Evolutionary conservation across 129 eudicot genomes (phyloP), one percentile per base, ranked within the genome.

Genomic region (Flaveria linearis): DNA sequence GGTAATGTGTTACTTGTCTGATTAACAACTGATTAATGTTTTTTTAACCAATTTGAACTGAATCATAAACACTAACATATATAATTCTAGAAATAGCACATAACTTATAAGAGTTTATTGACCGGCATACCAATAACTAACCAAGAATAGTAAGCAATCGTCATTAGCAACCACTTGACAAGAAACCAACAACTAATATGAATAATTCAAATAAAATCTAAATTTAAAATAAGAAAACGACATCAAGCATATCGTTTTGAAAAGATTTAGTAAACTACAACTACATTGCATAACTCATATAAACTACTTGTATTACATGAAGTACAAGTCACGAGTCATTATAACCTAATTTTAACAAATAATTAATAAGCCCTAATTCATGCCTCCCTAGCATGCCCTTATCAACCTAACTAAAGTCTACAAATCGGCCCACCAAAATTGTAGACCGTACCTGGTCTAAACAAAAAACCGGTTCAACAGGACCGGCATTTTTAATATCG

Each of bases 371-470:
- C 71, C 77, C 84, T 82, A 82, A 14, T 49, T 76, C 73, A 76
- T 57, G 75, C 85, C 88, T 89, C 74, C 82, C 90, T 76, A 76
- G 86, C 71, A 66, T 78, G 77, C 80, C 75, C 77, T 77, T 75
- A 79, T 78, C 77, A 57, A 82, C 57, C 85, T 58, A 87, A 50
- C 72, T 66, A 79, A 78, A 76, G 66, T 78, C 82, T 26, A 30
- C 50, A 76, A 81, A 82, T 60, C 51, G 72, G 66, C 73, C 85
- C 80, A 77, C 86, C 88, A 87, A 90, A 84, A 80, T 74, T 87
- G 80, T 76, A 81, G 84, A 87, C 90, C 84, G 83, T 85, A 46
- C 43, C n/a, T 75, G 58, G 68, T 52, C 79, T 36, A 28, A 17
- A 41, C 82, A 16, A 53, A 68, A 64, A 81, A 81, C 85, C 90